Percentiles rank a stretch among this genome's conserved stretches.
These are phyloP conservation scores for Haplographium delicatum DNA, from an alignment of 495 filamentous ascomycete genomes.

Conservation along the genomic window DNA sequence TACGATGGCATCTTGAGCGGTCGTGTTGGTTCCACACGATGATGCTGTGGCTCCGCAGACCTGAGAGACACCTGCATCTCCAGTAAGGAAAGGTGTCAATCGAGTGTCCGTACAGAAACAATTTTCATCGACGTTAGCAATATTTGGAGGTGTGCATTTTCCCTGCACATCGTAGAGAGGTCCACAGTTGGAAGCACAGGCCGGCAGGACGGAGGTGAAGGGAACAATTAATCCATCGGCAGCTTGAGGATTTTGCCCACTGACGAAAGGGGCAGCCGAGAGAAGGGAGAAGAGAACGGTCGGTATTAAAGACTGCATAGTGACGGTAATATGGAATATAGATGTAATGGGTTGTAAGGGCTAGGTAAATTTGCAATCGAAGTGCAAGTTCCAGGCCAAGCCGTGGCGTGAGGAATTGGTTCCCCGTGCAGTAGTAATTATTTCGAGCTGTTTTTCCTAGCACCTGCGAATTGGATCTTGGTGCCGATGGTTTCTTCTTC, in stretches of 20 bases:
- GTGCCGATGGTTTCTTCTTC: background rate
- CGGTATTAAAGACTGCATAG: conserved; percentile 6
- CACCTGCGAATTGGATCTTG: background rate
- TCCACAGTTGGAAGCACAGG: conserved; percentile 43
- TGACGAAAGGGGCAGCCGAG: conserved; percentile 7
- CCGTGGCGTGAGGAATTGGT: background rate
- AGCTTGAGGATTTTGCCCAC: conserved; percentile 7
- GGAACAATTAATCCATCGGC: conserved; percentile 32
- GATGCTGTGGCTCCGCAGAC: conserved; percentile 11
- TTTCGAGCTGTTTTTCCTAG: background rate
- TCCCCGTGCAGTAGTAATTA: background rate
- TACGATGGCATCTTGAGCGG: conserved; percentile 34
- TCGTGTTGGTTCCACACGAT: conserved; percentile 11
- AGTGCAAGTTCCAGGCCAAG: background rate
- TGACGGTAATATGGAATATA: background rate
- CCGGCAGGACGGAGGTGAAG: conserved; percentile 34
- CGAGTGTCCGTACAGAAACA: conserved; percentile 45
- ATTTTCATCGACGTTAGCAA: conserved; percentile 25
- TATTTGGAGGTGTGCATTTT: conserved; percentile 40
- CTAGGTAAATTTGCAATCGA: background rate
- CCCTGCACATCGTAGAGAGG: conserved; percentile 50
- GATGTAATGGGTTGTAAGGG: background rate
- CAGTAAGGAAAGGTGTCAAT: conserved; percentile 32
- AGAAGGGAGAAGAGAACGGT: conserved; percentile 11
- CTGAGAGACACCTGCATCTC: conserved; percentile 10